These are phyloP conservation scores for Chlorophyllum brunneum DNA, from an alignment of 768 basidiomycete genomes.

Conservation along the genomic window DNA sequence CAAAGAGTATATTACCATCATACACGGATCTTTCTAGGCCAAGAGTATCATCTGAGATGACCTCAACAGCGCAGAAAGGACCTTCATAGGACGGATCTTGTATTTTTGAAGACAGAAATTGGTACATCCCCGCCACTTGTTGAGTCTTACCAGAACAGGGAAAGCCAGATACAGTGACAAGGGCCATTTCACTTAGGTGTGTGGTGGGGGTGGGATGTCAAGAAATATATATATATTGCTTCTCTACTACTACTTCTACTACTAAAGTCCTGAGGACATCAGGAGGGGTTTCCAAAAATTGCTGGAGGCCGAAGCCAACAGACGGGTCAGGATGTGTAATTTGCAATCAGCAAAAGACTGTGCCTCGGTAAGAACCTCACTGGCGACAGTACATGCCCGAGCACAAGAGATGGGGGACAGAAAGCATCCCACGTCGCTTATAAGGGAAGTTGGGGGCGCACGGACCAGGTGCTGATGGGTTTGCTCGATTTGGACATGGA, in stretches of 20 bases:
- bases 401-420: constrained; percentile 75
- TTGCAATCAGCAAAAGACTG: constrained; percentile 96
- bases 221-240: constrained; percentile 3
- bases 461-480: constrained; percentile 40
- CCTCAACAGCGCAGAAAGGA: constrained; percentile 36
- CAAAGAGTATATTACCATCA: constrained; percentile 49
- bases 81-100: constrained; percentile 48
- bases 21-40: constrained; percentile 64
- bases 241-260: background rate
- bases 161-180: constrained; percentile 85
- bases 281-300: constrained; percentile 76
- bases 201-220: background rate
- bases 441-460: constrained; percentile 43
- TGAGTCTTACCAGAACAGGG: constrained; percentile 84
- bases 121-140: constrained; percentile 62
- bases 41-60: constrained; percentile 75
- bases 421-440: constrained; percentile 20
- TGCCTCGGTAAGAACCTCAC: constrained; percentile 95
- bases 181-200: constrained; percentile 62
- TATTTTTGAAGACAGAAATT: constrained; percentile 51
- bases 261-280: constrained; percentile 6
- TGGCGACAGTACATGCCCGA: constrained; percentile 94
- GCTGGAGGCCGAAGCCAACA: constrained; percentile 83
- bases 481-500: constrained; percentile 5
- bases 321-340: constrained; percentile 96